phyloP scores from a whole-genome alignment of 208 protist species.

The Leptomonas pyrrhocoris region DNA sequence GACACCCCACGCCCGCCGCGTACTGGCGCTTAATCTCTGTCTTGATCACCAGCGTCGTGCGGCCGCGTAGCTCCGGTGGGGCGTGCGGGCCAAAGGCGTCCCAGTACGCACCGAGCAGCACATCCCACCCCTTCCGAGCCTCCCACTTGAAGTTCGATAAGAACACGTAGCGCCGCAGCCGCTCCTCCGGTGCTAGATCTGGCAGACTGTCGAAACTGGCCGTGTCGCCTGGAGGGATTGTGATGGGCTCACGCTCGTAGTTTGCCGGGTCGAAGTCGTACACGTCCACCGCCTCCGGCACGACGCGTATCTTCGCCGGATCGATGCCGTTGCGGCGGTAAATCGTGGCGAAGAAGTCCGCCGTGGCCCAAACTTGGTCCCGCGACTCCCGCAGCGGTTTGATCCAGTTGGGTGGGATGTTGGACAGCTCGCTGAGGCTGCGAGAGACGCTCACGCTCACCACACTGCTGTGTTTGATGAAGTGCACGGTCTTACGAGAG shows the following conservation, averaged over 20 bases:
- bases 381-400: slow-evolving; percentile 2
- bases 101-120: too few species aligned
- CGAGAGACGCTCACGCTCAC: slow-evolving; percentile 28
- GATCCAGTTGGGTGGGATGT: slow-evolving; percentile 32
- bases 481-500: background rate
- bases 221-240: too few species aligned
- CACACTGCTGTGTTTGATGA: background rate
- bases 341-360: slow-evolving; percentile 47
- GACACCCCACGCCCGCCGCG: background rate
- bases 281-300: too few species aligned
- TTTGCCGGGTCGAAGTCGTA: too few species aligned
- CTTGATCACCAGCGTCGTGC: slow-evolving; percentile 27
- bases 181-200: too few species aligned
- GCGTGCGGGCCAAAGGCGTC: too few species aligned
- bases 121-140: too few species aligned
- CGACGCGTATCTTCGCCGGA: slow-evolving; percentile 30
- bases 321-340: slow-evolving; percentile 41
- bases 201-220: too few species aligned
- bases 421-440: slow-evolving; percentile 56
- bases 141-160: too few species aligned
- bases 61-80: slow-evolving; percentile 22
- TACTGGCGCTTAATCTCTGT: background rate
- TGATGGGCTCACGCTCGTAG: too few species aligned
- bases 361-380: slow-evolving; percentile 55
- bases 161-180: too few species aligned